Conservation (phyloP, 2,329 filamentous ascomycete genomes). For the Claviceps monticola region DNA sequence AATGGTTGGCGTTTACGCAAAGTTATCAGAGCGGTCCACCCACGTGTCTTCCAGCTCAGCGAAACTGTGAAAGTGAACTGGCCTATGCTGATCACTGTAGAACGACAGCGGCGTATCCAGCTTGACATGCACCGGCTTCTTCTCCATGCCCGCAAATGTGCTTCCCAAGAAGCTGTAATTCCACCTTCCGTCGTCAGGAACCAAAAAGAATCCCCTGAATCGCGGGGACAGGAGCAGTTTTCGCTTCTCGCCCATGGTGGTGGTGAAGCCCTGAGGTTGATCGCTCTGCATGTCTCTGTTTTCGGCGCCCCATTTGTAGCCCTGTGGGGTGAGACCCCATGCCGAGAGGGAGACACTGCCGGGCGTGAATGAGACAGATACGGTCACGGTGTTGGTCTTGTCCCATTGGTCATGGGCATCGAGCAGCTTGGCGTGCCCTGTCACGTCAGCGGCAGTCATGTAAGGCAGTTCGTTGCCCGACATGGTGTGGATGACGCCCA, state of each 20-base stretch:
- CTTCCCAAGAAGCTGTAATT: conserved; percentile 98
- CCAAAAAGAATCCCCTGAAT: conserved; percentile 90
- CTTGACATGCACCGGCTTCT: conserved; percentile 82
- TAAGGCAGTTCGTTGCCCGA: conserved; percentile 91
- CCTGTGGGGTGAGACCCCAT: conserved; percentile 81
- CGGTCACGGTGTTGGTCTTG: conserved; percentile 77
- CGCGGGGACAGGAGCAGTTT: conserved; percentile 87
- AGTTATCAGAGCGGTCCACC: conserved; percentile 86
- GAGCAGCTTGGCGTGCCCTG: conserved; percentile 82
- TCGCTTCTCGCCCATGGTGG: conserved; percentile 85
- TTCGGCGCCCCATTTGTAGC: conserved; percentile 93
- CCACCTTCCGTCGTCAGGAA: conserved; percentile 81
- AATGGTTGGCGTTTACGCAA: conserved; percentile 46
- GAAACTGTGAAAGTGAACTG: conserved; percentile 94
- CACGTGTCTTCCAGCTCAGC: conserved; percentile 94
- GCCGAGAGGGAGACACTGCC: conserved; percentile 90
- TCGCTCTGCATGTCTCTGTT: conserved; percentile 90
- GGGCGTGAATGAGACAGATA: conserved; percentile 92
- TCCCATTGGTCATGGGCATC: conserved; percentile 56
- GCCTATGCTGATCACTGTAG: conserved; percentile 85
- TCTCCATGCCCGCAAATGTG: conserved; percentile 75
- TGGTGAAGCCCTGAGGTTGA: conserved; percentile 86
- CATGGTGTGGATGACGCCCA: conserved; percentile 90
- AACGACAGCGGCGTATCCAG: conserved; percentile 83
- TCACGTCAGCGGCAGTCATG: conserved; percentile 92